Percentiles rank a stretch among this genome's conserved stretches.
Conservation (phyloP, 305 asterid genomes). For the Andrographis paniculata region DNA sequence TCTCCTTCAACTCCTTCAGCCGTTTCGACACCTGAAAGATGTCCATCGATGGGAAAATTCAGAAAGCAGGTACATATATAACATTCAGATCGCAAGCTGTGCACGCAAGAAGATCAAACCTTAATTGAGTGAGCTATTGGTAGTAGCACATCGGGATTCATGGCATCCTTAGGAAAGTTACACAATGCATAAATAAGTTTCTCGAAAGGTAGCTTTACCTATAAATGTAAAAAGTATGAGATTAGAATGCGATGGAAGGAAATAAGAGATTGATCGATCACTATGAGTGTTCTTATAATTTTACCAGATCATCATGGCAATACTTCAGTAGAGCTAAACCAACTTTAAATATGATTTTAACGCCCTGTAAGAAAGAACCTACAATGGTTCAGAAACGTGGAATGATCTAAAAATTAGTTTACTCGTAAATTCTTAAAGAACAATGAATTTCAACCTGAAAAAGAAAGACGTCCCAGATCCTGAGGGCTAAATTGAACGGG, state of each 20-base stretch:
- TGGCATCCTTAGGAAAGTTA: constrained; percentile 91
- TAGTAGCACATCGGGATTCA: constrained; percentile 79
- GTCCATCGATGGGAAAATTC: background rate
- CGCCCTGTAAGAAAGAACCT: constrained; percentile 45
- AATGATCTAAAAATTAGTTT: constrained; percentile 1
- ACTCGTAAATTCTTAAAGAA: constrained; percentile 23
- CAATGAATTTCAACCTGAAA: constrained; percentile 54
- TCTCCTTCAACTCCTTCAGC: constrained; percentile 54
- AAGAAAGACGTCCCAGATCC: constrained; percentile 98
- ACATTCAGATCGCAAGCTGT: background rate
- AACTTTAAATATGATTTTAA: constrained; percentile 76
- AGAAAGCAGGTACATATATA: background rate
- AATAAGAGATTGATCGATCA: constrained; percentile 4
- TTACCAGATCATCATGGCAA: constrained; percentile 92
- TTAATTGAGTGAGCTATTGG: constrained; percentile 84
- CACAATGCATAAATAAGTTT: constrained; percentile 77
- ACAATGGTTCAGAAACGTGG: constrained; percentile 9
- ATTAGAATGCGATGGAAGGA: background rate
- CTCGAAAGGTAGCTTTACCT: constrained; percentile 92
- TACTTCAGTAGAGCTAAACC: constrained; percentile 87
- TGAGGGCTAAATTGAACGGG: constrained; percentile 92
- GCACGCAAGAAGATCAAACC: constrained; percentile 26
- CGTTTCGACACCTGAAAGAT: constrained; percentile 50
- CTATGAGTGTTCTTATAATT: constrained; percentile 16
- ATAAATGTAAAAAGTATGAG: constrained; percentile 18